Conservation (phyloP, 83 land plant genomes). For the Picea mariana region DNA sequence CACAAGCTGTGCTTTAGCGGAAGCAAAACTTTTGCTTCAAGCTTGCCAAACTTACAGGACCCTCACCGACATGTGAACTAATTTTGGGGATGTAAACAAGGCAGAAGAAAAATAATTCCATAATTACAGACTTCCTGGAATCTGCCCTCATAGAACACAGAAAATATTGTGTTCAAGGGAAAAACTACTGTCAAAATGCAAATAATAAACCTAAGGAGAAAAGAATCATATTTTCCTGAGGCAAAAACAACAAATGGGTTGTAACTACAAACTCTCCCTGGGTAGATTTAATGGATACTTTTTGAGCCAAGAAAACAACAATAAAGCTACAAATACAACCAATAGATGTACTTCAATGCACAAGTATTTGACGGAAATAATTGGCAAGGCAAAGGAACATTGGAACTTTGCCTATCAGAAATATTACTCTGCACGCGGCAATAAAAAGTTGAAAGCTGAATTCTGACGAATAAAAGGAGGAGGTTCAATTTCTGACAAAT, state of each 20-base stretch:
- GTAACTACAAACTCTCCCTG: not conserved
- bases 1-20: conserved; percentile 15
- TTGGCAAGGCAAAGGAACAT: not conserved
- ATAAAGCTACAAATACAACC: conserved; percentile 10
- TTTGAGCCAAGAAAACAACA: not conserved
- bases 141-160: conserved; percentile 10
- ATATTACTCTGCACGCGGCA: conserved; percentile 19
- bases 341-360: conserved; percentile 4
- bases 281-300: conserved; percentile 2
- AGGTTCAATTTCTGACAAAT: conserved; percentile 49
- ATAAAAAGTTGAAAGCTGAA: conserved; percentile 31
- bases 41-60: conserved; percentile 14
- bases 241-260: conserved; percentile 3
- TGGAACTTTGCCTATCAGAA: not conserved
- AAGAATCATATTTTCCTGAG: conserved; percentile 14
- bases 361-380: conserved; percentile 5
- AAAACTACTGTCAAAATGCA: not conserved
- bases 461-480: conserved; percentile 46
- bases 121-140: conserved; percentile 1
- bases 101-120: conserved; percentile 12
- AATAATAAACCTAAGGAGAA: conserved; percentile 4
- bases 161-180: conserved; percentile 5
- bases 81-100: not conserved
- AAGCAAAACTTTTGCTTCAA: conserved; percentile 13
- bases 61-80: conserved; percentile 13